Conservation (phyloP, 2,329 filamentous ascomycete genomes). For the Macrophomina tecta region DNA sequence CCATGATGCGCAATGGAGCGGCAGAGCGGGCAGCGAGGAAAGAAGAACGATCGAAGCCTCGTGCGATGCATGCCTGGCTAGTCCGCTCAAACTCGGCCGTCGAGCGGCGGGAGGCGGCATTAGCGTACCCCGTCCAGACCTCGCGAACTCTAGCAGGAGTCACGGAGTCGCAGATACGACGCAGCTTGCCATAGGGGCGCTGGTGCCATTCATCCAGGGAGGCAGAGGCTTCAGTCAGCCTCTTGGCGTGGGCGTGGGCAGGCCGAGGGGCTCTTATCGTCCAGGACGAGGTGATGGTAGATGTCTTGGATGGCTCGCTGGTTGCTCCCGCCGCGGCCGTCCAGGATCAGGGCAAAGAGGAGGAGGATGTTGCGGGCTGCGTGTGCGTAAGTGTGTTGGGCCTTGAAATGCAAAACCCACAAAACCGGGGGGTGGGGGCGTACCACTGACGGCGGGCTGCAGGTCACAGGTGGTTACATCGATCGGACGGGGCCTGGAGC, state of each 20-base stretch:
- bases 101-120: background rate
- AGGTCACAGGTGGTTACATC: constrained; percentile 65
- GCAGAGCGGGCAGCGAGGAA: constrained; percentile 30
- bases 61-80: background rate
- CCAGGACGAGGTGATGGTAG: no score
- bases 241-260: constrained; percentile 50
- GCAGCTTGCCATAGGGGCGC: constrained; percentile 50
- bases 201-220: constrained; percentile 54
- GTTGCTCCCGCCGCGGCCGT: constrained; percentile 37
- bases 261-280: constrained; percentile 29
- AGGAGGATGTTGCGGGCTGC: constrained; percentile 63
- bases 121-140: constrained; percentile 50
- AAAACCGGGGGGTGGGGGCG: constrained; percentile 28
- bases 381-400: constrained; percentile 1
- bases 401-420: background rate
- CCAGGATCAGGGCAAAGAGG: constrained; percentile 62
- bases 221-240: constrained; percentile 49
- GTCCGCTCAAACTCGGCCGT: constrained; percentile 5
- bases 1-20: constrained; percentile 36
- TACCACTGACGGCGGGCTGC: constrained; percentile 59
- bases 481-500: constrained; percentile 36
- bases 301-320: no score
- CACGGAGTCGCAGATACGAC: constrained; percentile 58
- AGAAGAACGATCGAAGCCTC: background rate
- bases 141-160: constrained; percentile 52